Percentiles rank a stretch among this genome's conserved stretches.
These are phyloP conservation scores for Phaffomyces opuntiae DNA, from an alignment of 805 yeast genomes.

Conservation along the genomic window DNA sequence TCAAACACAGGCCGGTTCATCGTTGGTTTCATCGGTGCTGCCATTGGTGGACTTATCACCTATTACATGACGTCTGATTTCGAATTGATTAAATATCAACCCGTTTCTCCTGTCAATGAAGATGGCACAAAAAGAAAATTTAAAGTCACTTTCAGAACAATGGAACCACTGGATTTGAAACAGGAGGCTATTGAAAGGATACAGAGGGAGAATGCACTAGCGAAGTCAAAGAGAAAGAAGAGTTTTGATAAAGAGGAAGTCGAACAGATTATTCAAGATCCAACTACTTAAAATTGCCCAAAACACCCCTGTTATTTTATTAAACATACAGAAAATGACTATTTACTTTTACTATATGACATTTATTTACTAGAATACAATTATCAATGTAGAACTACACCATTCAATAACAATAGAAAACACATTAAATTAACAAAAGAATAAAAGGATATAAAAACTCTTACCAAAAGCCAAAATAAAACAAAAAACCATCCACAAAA, in stretches of 20 bases:
- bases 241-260: conserved; percentile 2
- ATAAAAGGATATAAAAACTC: conserved; percentile 3
- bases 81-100: conserved; percentile 32
- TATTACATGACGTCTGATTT: conserved; percentile 17
- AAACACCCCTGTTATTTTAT: background rate
- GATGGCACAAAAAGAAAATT: conserved; percentile 31
- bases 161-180: conserved; percentile 32
- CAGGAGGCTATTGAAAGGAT: conserved; percentile 23
- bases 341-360: background rate
- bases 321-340: background rate
- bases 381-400: background rate
- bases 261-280: conserved; percentile 13
- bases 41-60: conserved; percentile 12
- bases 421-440: conserved; percentile 6
- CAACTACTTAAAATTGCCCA: conserved; percentile 4
- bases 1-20: conserved; percentile 9
- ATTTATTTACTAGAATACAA: no score
- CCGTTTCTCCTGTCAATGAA: conserved; percentile 32
- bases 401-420: conserved; percentile 4
- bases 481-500: conserved; percentile 1
- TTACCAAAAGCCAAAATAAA: conserved; percentile 2
- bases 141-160: conserved; percentile 28
- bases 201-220: background rate
- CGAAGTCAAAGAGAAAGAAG: background rate
- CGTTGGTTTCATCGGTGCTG: conserved; percentile 13